Base-by-base conservation (phyloP, 2,329 filamentous ascomycete species). In the Colletotrichum somersetense region DNA sequence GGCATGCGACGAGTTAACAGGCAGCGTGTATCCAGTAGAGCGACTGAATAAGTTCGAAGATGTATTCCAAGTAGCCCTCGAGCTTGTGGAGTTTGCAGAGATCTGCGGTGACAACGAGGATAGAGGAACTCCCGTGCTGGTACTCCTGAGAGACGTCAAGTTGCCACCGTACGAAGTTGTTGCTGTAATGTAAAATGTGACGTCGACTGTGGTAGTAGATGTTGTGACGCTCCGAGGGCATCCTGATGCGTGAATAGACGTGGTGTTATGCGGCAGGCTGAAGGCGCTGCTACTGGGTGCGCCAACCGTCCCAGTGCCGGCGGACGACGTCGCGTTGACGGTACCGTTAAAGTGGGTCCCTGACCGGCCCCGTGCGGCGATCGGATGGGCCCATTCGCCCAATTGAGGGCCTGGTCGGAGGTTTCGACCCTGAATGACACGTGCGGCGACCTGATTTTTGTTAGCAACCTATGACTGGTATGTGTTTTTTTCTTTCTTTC, bases 191-290 rank as follows among this genome's bases (percentile, higher is more conserved):
- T 76, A 79, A 42, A 79, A 75, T 8, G 78, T 79, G 10, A 79
- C 75, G 35, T 82, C 81, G 10, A 81, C 64, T 4, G 79, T 82
- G 40, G 75, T 77, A 2, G 78, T 81, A 16, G 78, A 78, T 62
- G 79, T 72, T 16, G 79, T 67, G 5, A 79, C 65, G 11, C 74
- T 77, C 40, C 62, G 20, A 1, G 62, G 50, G 16, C 71, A 73
- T 26, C 8, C 42, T 2, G 46, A 40, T 8, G 48, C 11, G 26
- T n/a, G 53, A 10, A 61, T 72, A 5, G 59, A 69, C 14, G 57
- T 61, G n/a, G n/a, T 26, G n/a, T 66, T 71, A 16, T 61, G 23
- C 18, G 66, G 46, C 33, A 66, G 40, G 1, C 7, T 23, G 44
- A 40, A 66, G 44, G 55, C 65, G 18, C 48, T 66, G 56, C 50